Conservation (phyloP, 345 rosid species). For the Cardamine occulta region DNA sequence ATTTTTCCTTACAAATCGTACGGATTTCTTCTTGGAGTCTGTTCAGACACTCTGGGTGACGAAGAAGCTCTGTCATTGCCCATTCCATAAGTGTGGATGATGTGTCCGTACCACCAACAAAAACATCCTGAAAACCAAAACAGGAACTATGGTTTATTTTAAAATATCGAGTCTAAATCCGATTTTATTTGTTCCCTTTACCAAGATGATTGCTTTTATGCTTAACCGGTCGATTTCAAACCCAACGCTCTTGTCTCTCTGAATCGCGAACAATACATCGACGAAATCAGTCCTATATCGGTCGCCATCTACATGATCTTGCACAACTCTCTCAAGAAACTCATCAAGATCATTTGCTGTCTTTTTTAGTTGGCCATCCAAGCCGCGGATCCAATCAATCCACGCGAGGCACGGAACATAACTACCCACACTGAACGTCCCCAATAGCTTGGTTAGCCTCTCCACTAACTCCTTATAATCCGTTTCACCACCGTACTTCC, state of each 20-base stretch:
- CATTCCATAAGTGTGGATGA: conserved; percentile 45
- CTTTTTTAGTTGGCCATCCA: conserved; percentile 26
- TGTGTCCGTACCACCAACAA: conserved; percentile 48
- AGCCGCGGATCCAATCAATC: conserved; percentile 43
- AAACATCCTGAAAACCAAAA: conserved; percentile 41
- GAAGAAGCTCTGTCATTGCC: conserved; percentile 51
- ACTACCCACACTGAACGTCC: conserved; percentile 45
- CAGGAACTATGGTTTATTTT: background rate
- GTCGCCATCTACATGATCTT: conserved; percentile 16
- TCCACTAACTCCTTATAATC: conserved; percentile 45
- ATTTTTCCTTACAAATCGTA: conserved; percentile 3
- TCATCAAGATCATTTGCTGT: conserved; percentile 38
- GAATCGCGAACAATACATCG: conserved; percentile 34
- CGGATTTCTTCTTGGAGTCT: conserved; percentile 42
- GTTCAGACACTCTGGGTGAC: conserved; percentile 39
- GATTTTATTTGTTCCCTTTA: conserved; percentile 18
- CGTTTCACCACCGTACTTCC: conserved; percentile 49
- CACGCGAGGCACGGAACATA: conserved; percentile 58
- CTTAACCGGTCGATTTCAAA: conserved; percentile 35
- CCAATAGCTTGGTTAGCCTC: conserved; percentile 43
- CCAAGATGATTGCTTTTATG: conserved; percentile 55
- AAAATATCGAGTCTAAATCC: background rate
- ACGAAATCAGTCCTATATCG: conserved; percentile 17
- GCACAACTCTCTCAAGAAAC: conserved; percentile 33
- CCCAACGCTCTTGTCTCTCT: conserved; percentile 38